Evolutionary conservation across 495 filamentous ascomycete genomes (phyloP).

Genomic region (Xylaria nigripes): DNA sequence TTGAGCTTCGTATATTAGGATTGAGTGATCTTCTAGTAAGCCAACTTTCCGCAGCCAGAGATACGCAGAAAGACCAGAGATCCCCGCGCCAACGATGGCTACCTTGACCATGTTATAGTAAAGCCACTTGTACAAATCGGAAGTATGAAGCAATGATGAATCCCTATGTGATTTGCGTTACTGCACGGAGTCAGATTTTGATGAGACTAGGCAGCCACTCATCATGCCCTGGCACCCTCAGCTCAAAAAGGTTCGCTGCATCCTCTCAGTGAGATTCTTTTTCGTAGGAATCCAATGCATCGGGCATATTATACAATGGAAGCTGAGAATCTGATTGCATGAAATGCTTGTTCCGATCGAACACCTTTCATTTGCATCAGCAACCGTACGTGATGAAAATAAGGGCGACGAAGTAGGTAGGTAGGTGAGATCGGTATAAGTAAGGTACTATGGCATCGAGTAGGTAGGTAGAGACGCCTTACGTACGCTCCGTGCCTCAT

Average conservation of each 20-base stretch:
- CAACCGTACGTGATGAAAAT: neutral
- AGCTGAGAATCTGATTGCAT: neutral
- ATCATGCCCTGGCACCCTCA: neutral
- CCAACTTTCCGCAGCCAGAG: constrained; percentile 2
- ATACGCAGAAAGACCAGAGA: constrained; percentile 1
- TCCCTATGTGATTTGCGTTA: neutral
- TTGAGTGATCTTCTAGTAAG: neutral
- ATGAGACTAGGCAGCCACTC: neutral
- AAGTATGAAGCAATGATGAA: neutral
- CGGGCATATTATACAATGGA: no score
- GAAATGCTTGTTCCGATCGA: neutral
- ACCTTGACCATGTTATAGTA: constrained; percentile 1
- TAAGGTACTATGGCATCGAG: no score
- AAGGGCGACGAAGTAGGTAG: neutral
- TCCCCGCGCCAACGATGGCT: constrained; percentile 4
- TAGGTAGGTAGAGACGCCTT: no score
- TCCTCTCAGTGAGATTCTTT: neutral
- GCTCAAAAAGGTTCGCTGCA: neutral
- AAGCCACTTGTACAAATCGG: neutral
- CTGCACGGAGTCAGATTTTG: neutral
- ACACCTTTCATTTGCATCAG: neutral
- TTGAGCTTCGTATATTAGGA: constrained; percentile 7
- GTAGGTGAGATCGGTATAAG: no score
- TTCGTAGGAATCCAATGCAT: no score
- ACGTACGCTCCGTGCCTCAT: no score